Base-by-base conservation (phyloP, 345 rosid genomes). In the Ceriops decandra region DNA sequence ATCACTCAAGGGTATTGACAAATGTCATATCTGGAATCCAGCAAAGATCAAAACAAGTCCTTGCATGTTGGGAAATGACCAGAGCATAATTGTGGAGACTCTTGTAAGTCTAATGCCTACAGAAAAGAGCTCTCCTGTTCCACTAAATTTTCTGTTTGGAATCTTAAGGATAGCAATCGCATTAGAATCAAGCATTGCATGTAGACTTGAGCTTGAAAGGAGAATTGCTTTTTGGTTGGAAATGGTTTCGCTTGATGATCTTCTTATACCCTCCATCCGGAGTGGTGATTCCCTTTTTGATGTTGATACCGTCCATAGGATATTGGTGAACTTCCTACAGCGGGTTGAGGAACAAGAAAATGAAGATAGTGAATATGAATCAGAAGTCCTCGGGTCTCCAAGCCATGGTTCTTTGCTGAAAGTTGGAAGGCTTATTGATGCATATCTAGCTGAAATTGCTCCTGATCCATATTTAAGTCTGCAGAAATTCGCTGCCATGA, bases 391-490 rank as follows among this genome's bases (percentile, higher is more conserved):
- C 6, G 86, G 78, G 64, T 82, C 86, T 63, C 84, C 87, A 0
- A 81, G 89, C 16, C 89, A 90, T 30, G 80, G 79, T 61, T 84
- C 93, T 27, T 80, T 88, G 80, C 61, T 93, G 69, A 93, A 88
- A 80, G 92, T 90, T 22, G 98, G 97, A 57, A 71, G 80, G 68
- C 87, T 90, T 68, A 77, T 88, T 17, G 98, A 93, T 80, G 87
- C 90, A 28, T 93, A 88, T 74, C 77, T 90, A 49, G 93, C 89
- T 30, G 97, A 93, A 82, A 90, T 90, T 46, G 97, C 93, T 21
- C 85, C 90, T 4, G 98, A 90, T 72, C 97, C 93, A 20, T 83
- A 83, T 74, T 63, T 93, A 73, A 83, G 86, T 77, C 69, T 87
- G 79, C 84, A 74, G 73, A 90, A 90, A 72, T 88, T 93, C 81